A percentile compares a stretch with the other conserved stretches of the same genome.
These are phyloP conservation scores for Catharanthus roseus DNA, from an alignment of 257 asterid species.

Conservation along the genomic window DNA sequence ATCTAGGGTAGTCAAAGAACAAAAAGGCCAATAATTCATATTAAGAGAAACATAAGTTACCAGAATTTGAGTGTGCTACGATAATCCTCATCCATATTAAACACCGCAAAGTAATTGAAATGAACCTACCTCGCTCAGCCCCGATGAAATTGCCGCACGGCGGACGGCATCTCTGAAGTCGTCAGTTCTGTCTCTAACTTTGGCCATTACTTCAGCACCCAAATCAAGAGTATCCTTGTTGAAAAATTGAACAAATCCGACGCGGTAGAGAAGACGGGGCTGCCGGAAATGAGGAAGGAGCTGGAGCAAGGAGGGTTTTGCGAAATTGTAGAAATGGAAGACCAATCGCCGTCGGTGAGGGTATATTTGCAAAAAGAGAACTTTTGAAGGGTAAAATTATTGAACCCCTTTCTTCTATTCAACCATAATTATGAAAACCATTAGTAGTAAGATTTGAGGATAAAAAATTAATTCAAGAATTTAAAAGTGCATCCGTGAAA, in stretches of 20 bases:
- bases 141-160: slow-evolving; percentile 72
- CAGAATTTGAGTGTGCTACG: not conserved
- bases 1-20: not conserved
- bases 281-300: not conserved
- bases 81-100: not conserved
- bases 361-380: too few species aligned
- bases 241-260: not conserved
- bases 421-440: too few species aligned
- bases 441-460: too few species aligned
- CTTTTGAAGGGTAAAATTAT: too few species aligned
- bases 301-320: not conserved
- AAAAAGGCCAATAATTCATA: not conserved
- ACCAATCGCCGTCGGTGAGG: not conserved
- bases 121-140: slow-evolving; percentile 55
- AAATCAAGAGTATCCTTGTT: not conserved
- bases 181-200: slow-evolving; percentile 78
- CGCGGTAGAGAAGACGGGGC: not conserved
- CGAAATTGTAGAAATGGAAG: not conserved
- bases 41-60: not conserved
- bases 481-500: too few species aligned
- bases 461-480: too few species aligned
- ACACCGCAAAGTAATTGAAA: not conserved
- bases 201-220: slow-evolving; percentile 44
- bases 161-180: slow-evolving; percentile 84
- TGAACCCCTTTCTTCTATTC: too few species aligned